Evolutionary conservation across 2,329 filamentous ascomycete species (phyloP), one percentile per base, ranked within the genome.

Genomic region (Hypoxylon sp.): DNA sequence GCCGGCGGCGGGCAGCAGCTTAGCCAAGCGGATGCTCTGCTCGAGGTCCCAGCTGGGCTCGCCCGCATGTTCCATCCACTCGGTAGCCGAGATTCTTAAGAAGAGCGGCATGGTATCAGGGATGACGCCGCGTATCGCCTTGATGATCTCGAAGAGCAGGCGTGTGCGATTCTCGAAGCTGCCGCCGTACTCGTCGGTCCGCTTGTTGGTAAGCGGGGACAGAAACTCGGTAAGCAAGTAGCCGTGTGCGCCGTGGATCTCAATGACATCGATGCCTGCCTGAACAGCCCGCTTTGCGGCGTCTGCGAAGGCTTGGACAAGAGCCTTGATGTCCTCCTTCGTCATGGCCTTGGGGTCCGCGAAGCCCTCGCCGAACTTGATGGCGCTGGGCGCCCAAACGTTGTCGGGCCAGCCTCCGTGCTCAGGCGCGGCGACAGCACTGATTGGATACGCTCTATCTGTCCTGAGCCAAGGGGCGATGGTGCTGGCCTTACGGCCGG

Each of bases 1-100:
- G 31, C 94, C 94, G 11, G 86, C 83, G 0, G 86, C 87, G 0
- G 92, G 91, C 0, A 98, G 86, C 9, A 91, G 82, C 76, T 87
- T 86, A 13, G 93, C 92, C 2, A 96, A 87, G 59, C 81, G 82
- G 69, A 92, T 87, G 65, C 80, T 92, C 71, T 94, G 86, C 47
- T 90, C 86, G n/a, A 91, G 74, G 3, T 88, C 90, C 93, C 93
- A 97, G 24, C 82, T 85, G 5, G 82, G 80, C 70, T 81, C 73
- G 54, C 74, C 78, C 5, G 77, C 70, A 74, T 78, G 77, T 70
- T 90, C 86, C 80, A 89, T 84, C 87, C 88, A 90, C 72, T 91
- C 89, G 5, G 87, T 90, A 3, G 83, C 84, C n/a, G 86, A 89
- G 71, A 91, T 82, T 59, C 89, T 84, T 26, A 90, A 73, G 72